phyloP scores from a whole-genome alignment of 306 rosid genomes.

The Cucurbita moschata region DNA sequence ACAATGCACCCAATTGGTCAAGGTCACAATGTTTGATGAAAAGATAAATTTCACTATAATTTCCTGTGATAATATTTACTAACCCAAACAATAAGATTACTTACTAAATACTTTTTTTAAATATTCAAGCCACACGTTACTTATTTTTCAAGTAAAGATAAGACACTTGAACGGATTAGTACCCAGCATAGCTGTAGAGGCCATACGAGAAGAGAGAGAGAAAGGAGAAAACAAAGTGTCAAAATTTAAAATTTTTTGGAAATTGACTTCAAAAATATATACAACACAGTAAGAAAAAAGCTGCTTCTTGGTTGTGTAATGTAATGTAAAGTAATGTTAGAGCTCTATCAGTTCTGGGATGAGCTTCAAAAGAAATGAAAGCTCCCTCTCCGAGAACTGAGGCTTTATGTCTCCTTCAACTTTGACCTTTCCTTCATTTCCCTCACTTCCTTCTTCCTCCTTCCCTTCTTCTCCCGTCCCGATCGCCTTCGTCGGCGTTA shows the following conservation, averaged over 20 bases:
- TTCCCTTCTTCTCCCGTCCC: slow-evolving; percentile 25
- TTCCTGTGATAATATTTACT: no score
- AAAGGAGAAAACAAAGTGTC: background rate
- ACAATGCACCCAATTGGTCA: no score
- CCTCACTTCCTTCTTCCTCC: slow-evolving; percentile 24
- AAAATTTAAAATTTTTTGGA: background rate
- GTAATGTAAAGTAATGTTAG: background rate
- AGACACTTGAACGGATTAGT: no score
- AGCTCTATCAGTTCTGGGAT: slow-evolving; percentile 55
- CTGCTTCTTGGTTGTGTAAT: background rate
- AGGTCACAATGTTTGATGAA: no score
- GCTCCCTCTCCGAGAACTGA: slow-evolving; percentile 57
- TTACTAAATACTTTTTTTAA: no score
- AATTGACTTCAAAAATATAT: background rate
- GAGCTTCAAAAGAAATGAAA: slow-evolving; percentile 68
- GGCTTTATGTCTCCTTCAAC: slow-evolving; percentile 37
- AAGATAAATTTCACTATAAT: no score
- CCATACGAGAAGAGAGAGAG: background rate
- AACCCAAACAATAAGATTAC: no score
- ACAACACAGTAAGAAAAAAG: background rate
- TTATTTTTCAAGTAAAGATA: no score
- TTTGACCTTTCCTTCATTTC: slow-evolving; percentile 5
- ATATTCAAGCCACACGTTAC: no score
- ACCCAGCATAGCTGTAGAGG: no score
- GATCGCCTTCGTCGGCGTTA: slow-evolving; percentile 23